Evolutionary conservation across 257 asterid genomes (phyloP), one percentile per base, ranked within the genome.

Genomic region (Solanum appendiculatum): DNA sequence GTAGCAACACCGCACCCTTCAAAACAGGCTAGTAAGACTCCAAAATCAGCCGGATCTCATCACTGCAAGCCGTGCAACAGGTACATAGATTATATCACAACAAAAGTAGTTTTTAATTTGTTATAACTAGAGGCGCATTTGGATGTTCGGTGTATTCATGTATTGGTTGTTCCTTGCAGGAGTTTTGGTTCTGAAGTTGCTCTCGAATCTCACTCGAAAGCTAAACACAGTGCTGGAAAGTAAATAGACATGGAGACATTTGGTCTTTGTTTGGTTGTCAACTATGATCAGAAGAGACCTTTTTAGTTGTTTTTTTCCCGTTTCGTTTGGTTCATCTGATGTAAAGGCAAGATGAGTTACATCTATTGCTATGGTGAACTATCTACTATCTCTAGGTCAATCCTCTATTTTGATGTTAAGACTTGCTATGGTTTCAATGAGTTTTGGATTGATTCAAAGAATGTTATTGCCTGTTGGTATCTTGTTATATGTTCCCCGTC

Each of bases 1-100:
- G 98, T 94, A 36, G 99, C 94, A n/a, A 97, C 99, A 5, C 99
- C 98, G 81, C 92, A 97, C 78, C 99, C 99, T 2, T 87, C 98
- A 27, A 96, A 96, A 89, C 92, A 93, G 89, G 94, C 92, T 75
- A 96, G 91, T 2, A 97, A 94, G 88, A 88, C 95, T n/a, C 94
- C 98, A 6, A 92, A 92, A 89, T 91, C 93, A 34, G 96, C 91
- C 44, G 95, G 92, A 54, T 20, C 97, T 29, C 89, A 89, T 91
- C 9, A 89, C 63, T 95, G 99, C 92, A 89, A 90, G 89, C 85
- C 90, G 82, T 97, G 99, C 95, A 92, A 77, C 86, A 95, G 78
- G 95, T 93, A 60, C 25, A 56, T 9, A 89, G n/a, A n/a, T 75
- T 75, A 13, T 16, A 29, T 3, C 4, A 4, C 83, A 23, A 36